These are phyloP conservation scores for Pythium chondricola DNA, from an alignment of 352 stramenopile species.

Conservation along the genomic window DNA sequence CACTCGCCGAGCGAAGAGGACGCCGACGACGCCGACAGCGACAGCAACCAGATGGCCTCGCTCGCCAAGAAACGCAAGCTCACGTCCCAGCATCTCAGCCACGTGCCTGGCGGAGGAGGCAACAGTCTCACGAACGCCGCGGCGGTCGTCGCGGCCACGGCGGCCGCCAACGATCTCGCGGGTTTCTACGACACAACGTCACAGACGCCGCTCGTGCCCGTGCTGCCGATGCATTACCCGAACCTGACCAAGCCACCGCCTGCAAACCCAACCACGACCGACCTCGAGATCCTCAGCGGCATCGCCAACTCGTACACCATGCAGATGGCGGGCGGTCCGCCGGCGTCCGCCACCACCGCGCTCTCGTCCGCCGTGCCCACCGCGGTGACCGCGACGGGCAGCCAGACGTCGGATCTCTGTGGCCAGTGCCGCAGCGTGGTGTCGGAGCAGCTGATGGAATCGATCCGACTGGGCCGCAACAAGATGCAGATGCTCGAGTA, in stretches of 20 bases:
- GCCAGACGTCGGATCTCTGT: constrained; percentile 54
- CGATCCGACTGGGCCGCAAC: constrained; percentile 57
- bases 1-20: constrained; percentile 17
- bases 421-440: constrained; percentile 56
- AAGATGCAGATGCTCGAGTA: constrained; percentile 63
- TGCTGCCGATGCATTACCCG: constrained; percentile 63
- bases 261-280: constrained; percentile 29
- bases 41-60: constrained; percentile 10
- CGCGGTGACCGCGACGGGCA: constrained; percentile 14
- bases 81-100: constrained; percentile 10
- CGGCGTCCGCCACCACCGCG: not conserved
- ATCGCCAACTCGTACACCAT: constrained; percentile 77
- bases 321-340: constrained; percentile 4
- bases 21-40: constrained; percentile 22
- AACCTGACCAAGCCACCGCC: constrained; percentile 16
- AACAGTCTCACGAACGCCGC: constrained; percentile 1
- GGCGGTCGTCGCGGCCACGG: constrained; percentile 2
- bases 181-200: constrained; percentile 49
- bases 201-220: constrained; percentile 33
- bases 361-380: not conserved
- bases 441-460: constrained; percentile 71
- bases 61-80: constrained; percentile 52
- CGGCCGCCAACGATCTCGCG: constrained; percentile 31
- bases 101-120: not conserved
- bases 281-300: constrained; percentile 79